Evolutionary conservation across 2,329 filamentous ascomycete genomes (phyloP).

Genomic region (Orbilia quercus): DNA sequence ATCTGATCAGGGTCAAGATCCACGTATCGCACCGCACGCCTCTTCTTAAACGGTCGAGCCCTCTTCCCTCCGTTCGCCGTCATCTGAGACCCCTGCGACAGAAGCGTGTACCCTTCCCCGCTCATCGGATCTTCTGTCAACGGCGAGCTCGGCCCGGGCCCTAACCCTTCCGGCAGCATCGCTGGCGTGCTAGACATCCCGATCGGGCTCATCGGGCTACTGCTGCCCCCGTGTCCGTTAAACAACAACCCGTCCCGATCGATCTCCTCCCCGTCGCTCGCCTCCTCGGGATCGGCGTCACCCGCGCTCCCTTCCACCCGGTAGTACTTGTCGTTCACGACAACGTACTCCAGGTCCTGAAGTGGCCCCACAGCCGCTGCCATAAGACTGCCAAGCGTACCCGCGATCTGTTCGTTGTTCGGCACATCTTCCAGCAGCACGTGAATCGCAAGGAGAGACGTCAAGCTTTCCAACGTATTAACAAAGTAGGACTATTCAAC

Average conservation of each 20-base stretch:
- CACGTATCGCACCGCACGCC: slow-evolving; percentile 53
- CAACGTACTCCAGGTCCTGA: slow-evolving; percentile 54
- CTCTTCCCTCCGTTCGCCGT: slow-evolving; percentile 20
- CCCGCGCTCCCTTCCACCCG: slow-evolving; percentile 53
- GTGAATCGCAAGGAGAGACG: slow-evolving; percentile 53
- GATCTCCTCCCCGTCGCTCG: slow-evolving; percentile 43
- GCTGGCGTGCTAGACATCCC: slow-evolving; percentile 31
- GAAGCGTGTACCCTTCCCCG: slow-evolving; percentile 40
- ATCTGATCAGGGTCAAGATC: slow-evolving; percentile 56
- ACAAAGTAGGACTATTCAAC: slow-evolving; percentile 49
- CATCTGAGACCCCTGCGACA: slow-evolving; percentile 42
- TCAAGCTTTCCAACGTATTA: slow-evolving; percentile 53
- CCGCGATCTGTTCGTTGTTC: slow-evolving; percentile 54
- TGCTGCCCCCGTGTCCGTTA: slow-evolving; percentile 9
- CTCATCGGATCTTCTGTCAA: slow-evolving; percentile 49
- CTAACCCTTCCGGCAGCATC: slow-evolving; percentile 51
- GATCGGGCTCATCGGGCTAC: slow-evolving; percentile 29
- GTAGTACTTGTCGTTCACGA: slow-evolving; percentile 56
- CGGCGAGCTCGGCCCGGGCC: slow-evolving; percentile 45
- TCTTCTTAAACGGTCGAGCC: slow-evolving; percentile 46
- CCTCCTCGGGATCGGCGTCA: slow-evolving; percentile 52
- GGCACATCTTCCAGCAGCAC: slow-evolving; percentile 52
- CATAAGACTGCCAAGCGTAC: slow-evolving; percentile 54
- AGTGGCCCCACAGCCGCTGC: slow-evolving; percentile 52
- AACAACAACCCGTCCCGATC: slow-evolving; percentile 9